Evolutionary conservation across 2,329 filamentous ascomycete genomes (phyloP).

Genomic region (Diplodia scrobiculata): DNA sequence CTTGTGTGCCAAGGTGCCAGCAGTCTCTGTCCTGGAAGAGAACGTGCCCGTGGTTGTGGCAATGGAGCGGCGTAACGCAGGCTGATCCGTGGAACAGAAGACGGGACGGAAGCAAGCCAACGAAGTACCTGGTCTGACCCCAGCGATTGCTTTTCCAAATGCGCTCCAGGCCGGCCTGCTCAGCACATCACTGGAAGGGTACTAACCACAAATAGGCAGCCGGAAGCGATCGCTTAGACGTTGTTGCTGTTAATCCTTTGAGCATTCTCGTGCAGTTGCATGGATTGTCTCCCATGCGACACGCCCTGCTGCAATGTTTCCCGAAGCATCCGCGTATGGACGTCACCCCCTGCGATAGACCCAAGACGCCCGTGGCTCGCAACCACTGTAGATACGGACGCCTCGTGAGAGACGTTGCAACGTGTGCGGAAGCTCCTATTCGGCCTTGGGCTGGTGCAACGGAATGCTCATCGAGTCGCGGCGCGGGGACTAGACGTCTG

Average conservation of each 20-base stretch:
- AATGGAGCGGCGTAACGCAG: conserved; percentile 15
- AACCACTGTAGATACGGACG: not conserved
- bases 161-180: not conserved
- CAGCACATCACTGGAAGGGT: not conserved
- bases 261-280: not conserved
- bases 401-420: not conserved
- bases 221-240: not conserved
- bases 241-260: not conserved
- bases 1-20: conserved; percentile 14
- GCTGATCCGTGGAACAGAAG: conserved; percentile 20
- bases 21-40: not conserved
- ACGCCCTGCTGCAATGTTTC: not conserved
- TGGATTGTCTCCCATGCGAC: not conserved
- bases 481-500: not conserved
- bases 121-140: conserved; percentile 2
- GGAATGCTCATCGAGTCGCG: not conserved
- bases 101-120: conserved; percentile 16
- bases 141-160: not conserved
- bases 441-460: not conserved
- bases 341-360: not conserved
- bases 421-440: not conserved
- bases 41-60: conserved; percentile 9
- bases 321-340: not conserved
- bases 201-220: not conserved
- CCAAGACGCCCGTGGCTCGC: conserved; percentile 4